phyloP scores from a whole-genome alignment of 2,329 filamentous ascomycete species.

The Stemphylium beticola region DNA sequence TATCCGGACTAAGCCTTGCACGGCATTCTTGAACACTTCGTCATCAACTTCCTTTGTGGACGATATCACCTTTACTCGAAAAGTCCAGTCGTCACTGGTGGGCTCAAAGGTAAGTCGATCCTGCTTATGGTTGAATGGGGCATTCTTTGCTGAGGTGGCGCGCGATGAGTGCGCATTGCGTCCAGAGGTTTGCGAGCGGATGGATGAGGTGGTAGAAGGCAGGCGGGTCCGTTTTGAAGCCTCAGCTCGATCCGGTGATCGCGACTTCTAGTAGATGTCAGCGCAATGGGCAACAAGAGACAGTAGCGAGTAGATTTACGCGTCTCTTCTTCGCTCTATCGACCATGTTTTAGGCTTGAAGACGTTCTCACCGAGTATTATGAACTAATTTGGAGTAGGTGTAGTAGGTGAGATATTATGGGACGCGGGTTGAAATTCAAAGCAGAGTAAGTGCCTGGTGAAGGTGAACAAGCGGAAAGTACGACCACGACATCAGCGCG shows the following conservation, averaged over 20 bases:
- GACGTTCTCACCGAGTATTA: background rate
- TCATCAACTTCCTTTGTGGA: constrained; percentile 12
- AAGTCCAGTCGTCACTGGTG: constrained; percentile 28
- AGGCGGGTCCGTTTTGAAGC: constrained; percentile 6
- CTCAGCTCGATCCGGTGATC: background rate
- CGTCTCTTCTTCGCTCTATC: constrained; percentile 9
- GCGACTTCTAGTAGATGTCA: constrained; percentile 1
- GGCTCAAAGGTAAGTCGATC: background rate
- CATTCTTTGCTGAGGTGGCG: background rate
- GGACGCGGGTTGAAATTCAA: no score
- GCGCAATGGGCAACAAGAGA: background rate
- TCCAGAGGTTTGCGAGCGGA: background rate
- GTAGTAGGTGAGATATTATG: no score
- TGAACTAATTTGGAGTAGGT: no score
- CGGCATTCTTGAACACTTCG: constrained; percentile 30
- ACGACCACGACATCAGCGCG: no score
- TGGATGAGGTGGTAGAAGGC: background rate
- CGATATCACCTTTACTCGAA: constrained; percentile 33
- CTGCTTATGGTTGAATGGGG: constrained; percentile 4
- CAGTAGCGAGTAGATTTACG: background rate
- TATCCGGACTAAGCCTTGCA: constrained; percentile 33
- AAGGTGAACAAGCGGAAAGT: no score
- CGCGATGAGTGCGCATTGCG: background rate
- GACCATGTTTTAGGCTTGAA: constrained; percentile 6
- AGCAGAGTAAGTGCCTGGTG: no score